Evolutionary conservation across 495 filamentous ascomycete genomes (phyloP).

Genomic region (Penicillium waksmanii): DNA sequence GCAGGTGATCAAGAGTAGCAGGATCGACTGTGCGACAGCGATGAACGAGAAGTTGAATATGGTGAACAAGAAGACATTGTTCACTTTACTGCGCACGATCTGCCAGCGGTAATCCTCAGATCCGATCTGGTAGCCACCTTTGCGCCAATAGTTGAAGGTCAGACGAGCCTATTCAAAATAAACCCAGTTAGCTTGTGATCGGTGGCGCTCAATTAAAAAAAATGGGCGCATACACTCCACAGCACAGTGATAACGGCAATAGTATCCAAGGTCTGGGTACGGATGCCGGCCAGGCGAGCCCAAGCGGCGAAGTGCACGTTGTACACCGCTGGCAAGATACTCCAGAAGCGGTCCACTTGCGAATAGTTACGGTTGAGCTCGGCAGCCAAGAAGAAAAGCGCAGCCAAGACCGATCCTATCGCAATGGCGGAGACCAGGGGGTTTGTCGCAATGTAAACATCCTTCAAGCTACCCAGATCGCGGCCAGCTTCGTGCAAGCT

Average conservation of each 20-base stretch:
- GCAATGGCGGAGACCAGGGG: slow-evolving; percentile 78
- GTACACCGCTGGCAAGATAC: slow-evolving; percentile 83
- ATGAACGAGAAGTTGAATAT: slow-evolving; percentile 89
- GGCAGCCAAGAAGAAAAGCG: slow-evolving; percentile 69
- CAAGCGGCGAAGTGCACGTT: slow-evolving; percentile 85
- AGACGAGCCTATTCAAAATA: slow-evolving; percentile 61
- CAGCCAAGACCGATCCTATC: slow-evolving; percentile 67
- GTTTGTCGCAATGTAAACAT: slow-evolving; percentile 85
- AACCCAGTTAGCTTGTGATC: slow-evolving; percentile 8
- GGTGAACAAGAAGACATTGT: slow-evolving; percentile 66
- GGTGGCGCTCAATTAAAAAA: background rate
- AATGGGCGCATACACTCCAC: slow-evolving; percentile 74
- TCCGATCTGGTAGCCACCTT: slow-evolving; percentile 85
- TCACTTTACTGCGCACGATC: slow-evolving; percentile 54
- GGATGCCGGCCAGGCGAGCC: slow-evolving; percentile 73
- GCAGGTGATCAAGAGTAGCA: slow-evolving; percentile 66
- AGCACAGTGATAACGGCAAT: slow-evolving; percentile 68
- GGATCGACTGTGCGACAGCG: slow-evolving; percentile 76
- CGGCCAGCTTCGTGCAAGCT: slow-evolving; percentile 60
- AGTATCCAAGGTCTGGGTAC: slow-evolving; percentile 73
- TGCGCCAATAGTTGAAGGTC: slow-evolving; percentile 97
- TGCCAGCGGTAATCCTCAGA: slow-evolving; percentile 94
- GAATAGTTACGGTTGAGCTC: slow-evolving; percentile 93
- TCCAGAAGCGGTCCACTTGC: slow-evolving; percentile 92
- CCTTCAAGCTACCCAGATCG: slow-evolving; percentile 57